Conservation (phyloP, 2,329 filamentous ascomycete species). For the Epichloe amarillans region DNA sequence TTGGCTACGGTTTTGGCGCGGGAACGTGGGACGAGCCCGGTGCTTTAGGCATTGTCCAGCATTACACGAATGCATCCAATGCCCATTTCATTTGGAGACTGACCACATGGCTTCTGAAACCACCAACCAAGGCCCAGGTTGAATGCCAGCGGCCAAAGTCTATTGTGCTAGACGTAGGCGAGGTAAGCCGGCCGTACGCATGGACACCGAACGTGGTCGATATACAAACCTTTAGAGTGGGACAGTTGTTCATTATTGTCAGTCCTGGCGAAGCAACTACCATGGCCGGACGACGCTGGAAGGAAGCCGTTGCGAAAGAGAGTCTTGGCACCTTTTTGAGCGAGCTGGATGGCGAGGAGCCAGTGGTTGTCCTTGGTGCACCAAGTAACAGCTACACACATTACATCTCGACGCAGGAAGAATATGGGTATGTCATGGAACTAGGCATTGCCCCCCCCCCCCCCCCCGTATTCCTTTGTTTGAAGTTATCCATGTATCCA, state of each 20-base stretch:
- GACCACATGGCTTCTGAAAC: slow-evolving; percentile 56
- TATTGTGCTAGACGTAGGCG: slow-evolving; percentile 75
- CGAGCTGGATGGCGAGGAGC: slow-evolving; percentile 29
- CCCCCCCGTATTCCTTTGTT: neutral
- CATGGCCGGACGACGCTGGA: slow-evolving; percentile 84
- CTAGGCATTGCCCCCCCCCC: no score
- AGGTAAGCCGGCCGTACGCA: slow-evolving; percentile 58
- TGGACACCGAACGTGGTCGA: slow-evolving; percentile 88
- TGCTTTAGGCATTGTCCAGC: slow-evolving; percentile 80
- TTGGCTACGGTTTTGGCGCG: slow-evolving; percentile 82
- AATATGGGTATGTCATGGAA: slow-evolving; percentile 26
- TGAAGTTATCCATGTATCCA: no score
- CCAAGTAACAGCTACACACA: slow-evolving; percentile 82
- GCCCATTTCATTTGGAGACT: slow-evolving; percentile 65
- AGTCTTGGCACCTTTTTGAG: slow-evolving; percentile 29
- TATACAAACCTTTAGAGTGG: slow-evolving; percentile 69
- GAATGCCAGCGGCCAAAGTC: slow-evolving; percentile 71
- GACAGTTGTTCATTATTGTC: slow-evolving; percentile 75
- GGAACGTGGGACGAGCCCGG: slow-evolving; percentile 85
- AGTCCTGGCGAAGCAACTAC: slow-evolving; percentile 79
- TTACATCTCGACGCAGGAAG: slow-evolving; percentile 61
- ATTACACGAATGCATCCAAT: slow-evolving; percentile 54
- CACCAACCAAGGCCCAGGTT: slow-evolving; percentile 54
- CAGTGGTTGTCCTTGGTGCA: slow-evolving; percentile 67
- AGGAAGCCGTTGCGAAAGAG: slow-evolving; percentile 47